phyloP scores from a whole-genome alignment of 2,329 filamentous ascomycete genomes.

The Blastomyces parvus region DNA sequence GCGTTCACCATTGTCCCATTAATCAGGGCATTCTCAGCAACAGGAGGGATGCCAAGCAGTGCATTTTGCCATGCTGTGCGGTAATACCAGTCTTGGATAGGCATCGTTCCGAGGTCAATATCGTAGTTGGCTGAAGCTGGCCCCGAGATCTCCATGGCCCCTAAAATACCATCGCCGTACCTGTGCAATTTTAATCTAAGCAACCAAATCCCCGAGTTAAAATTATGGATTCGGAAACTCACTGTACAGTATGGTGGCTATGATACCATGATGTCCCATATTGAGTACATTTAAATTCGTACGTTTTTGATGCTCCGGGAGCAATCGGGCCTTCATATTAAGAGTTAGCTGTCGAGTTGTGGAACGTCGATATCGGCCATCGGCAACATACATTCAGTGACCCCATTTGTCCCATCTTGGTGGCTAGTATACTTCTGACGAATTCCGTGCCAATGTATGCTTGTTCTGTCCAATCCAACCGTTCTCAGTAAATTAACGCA shows the following conservation, averaged over 20 bases:
- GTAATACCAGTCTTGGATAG: constrained; percentile 58
- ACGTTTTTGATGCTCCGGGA: constrained; percentile 45
- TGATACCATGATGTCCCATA: constrained; percentile 54
- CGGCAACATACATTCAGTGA: constrained; percentile 34
- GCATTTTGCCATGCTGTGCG: constrained; percentile 25
- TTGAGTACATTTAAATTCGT: constrained; percentile 48
- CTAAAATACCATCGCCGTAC: constrained; percentile 43
- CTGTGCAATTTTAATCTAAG: background rate
- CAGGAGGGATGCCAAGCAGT: constrained; percentile 4
- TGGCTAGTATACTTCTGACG: constrained; percentile 47
- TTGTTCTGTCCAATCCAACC: constrained; percentile 29
- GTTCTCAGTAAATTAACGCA: background rate
- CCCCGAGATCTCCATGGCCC: constrained; percentile 52
- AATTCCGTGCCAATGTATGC: constrained; percentile 56
- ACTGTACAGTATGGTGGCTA: constrained; percentile 42
- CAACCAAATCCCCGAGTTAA: background rate
- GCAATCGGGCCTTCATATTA: constrained; percentile 45
- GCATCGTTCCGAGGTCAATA: constrained; percentile 51
- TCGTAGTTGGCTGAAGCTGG: constrained; percentile 53
- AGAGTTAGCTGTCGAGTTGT: background rate
- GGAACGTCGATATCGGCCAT: constrained; percentile 15
- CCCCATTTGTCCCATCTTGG: constrained; percentile 48
- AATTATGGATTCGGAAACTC: background rate
- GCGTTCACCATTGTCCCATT: constrained; percentile 11
- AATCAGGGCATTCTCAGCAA: constrained; percentile 8